Evolutionary conservation across 352 stramenopile species (phyloP).

Genomic region (Phytophthora chlamydospora): DNA sequence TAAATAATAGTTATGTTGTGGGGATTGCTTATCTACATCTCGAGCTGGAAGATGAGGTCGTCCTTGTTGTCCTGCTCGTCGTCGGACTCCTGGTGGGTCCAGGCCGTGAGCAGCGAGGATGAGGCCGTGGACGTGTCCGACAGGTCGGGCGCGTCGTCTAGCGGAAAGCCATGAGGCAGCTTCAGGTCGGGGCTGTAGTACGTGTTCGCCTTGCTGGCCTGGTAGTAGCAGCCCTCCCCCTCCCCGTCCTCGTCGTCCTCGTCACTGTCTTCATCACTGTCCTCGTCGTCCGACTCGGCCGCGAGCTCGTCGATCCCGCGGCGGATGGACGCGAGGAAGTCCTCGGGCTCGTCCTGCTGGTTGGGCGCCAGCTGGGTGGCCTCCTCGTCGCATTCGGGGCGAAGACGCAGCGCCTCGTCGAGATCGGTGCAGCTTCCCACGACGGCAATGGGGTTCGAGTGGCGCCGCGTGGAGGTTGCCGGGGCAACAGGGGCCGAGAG

Average conservation of each 20-base stretch:
- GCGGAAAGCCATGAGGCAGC: constrained; percentile 3
- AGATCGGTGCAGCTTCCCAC: constrained; percentile 38
- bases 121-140: constrained; percentile 51
- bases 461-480: constrained; percentile 7
- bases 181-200: constrained; percentile 48
- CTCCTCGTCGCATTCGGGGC: constrained; percentile 18
- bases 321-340: constrained; percentile 43
- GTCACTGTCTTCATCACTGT: constrained; percentile 25
- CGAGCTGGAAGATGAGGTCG: constrained; percentile 49
- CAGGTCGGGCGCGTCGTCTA: constrained; percentile 35
- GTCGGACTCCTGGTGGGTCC: constrained; percentile 19
- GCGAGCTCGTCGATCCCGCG: constrained; percentile 37
- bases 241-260: constrained; percentile 30
- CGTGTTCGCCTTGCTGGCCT: constrained; percentile 39
- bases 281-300: constrained; percentile 1
- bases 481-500: background rate
- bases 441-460: constrained; percentile 24
- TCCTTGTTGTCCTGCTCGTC: constrained; percentile 23
- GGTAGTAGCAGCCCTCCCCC: constrained; percentile 40
- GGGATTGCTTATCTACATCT: constrained; percentile 32
- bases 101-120: constrained; percentile 26
- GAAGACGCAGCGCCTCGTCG: constrained; percentile 29
- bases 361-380: background rate
- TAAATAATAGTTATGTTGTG: constrained; percentile 36
- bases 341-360: constrained; percentile 29